A percentile compares a stretch with the other conserved stretches of the same genome.
These are phyloP conservation scores for Pseudotulostoma volvatum DNA, from an alignment of 495 filamentous ascomycete species.

Conservation along the genomic window DNA sequence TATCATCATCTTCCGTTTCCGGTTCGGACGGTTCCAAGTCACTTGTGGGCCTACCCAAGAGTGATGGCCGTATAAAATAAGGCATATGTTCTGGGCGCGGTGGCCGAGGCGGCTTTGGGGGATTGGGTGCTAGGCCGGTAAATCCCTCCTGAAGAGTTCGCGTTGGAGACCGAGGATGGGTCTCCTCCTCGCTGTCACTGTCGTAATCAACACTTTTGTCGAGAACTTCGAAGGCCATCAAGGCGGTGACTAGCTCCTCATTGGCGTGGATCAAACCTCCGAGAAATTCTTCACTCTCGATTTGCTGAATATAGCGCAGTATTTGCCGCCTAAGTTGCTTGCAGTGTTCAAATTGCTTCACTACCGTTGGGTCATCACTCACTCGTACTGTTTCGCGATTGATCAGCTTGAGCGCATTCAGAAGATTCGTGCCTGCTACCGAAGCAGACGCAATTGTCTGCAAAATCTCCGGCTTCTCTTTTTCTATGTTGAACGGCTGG, in stretches of 20 bases:
- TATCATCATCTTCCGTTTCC: conserved; percentile 45
- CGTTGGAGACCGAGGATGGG: conserved; percentile 5
- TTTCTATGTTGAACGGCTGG: conserved; percentile 59
- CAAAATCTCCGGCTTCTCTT: conserved; percentile 72
- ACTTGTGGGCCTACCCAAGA: conserved; percentile 7
- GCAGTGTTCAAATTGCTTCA: conserved; percentile 68
- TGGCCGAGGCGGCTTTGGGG: conserved; percentile 27
- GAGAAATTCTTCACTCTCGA: conserved; percentile 71
- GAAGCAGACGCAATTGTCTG: conserved; percentile 68
- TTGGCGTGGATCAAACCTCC: conserved; percentile 69
- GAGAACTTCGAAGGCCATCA: conserved; percentile 87
- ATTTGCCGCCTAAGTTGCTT: conserved; percentile 71
- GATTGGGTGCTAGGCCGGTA: conserved; percentile 24
- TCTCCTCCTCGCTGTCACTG: conserved; percentile 67
- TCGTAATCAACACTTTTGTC: conserved; percentile 95
- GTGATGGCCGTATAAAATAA: conserved; percentile 12
- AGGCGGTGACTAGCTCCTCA: conserved; percentile 71
- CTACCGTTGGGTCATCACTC: conserved; percentile 62
- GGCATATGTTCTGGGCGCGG: conserved; percentile 17
- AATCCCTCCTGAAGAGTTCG: conserved; percentile 21
- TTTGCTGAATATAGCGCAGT: conserved; percentile 71
- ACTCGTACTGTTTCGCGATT: conserved; percentile 82
- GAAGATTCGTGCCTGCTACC: conserved; percentile 77
- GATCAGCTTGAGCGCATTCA: conserved; percentile 76
- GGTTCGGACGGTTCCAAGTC: conserved; percentile 20